Evolutionary conservation across 495 filamentous ascomycete genomes (phyloP).

Genomic region (Stereocaulon alpinum): DNA sequence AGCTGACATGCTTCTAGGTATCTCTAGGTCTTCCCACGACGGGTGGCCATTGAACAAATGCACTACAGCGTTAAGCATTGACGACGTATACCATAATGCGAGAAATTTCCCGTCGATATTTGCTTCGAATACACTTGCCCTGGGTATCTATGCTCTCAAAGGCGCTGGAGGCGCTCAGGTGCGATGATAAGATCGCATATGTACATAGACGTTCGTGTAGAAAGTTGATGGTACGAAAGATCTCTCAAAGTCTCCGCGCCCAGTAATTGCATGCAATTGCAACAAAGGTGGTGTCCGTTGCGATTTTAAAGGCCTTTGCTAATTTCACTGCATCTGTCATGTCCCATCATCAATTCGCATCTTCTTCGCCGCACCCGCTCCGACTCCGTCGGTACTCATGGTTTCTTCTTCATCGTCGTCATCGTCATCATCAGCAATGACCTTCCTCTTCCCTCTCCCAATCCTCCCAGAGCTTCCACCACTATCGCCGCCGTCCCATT

Average conservation of each 20-base stretch:
- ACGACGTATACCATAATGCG: neutral
- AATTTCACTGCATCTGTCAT: too few species aligned
- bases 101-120: neutral
- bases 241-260: too few species aligned
- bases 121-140: neutral
- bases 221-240: neutral
- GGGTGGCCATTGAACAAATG: conserved; percentile 12
- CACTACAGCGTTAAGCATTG: neutral
- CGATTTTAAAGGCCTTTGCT: too few species aligned
- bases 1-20: neutral
- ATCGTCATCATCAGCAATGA: conserved; percentile 17
- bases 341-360: too few species aligned
- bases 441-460: conserved; percentile 22
- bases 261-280: too few species aligned
- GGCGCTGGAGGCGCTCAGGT: neutral
- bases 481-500: conserved; percentile 28
- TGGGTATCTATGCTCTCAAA: neutral
- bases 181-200: neutral
- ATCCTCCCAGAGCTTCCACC: conserved; percentile 17
- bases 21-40: conserved; percentile 17
- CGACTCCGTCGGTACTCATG: conserved; percentile 1
- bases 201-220: conserved; percentile 6
- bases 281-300: too few species aligned
- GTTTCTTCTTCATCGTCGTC: conserved; percentile 9
- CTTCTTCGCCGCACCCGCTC: too few species aligned